Percentiles rank a stretch among this genome's conserved stretches.
Evolutionary conservation across 176 grass and related monocot species (phyloP).

Genomic region (Lolium rigidum): DNA sequence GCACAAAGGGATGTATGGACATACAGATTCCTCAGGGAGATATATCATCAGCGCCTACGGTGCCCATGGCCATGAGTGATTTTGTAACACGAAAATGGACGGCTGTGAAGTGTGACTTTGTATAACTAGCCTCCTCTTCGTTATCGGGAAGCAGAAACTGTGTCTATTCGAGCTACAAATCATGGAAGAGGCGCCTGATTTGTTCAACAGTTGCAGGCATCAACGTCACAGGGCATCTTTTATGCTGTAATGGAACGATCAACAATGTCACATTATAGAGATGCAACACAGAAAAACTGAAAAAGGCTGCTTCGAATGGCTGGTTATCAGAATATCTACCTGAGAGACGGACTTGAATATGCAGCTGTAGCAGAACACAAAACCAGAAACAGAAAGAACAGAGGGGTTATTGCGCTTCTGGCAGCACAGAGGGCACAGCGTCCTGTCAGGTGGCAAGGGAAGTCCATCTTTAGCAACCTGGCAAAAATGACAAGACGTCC

Average conservation of each 20-base stretch:
- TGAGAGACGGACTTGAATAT: conserved; percentile 95
- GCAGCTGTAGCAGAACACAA: conserved; percentile 98
- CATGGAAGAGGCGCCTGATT: conserved; percentile 93
- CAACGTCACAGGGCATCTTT: conserved; percentile 81
- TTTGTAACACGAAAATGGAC: conserved; percentile 19
- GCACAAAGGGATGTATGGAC: not conserved
- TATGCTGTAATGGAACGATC: conserved; percentile 64
- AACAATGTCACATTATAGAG: conserved; percentile 22
- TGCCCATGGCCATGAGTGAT: not conserved
- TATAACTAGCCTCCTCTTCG: not conserved
- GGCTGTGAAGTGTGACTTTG: not conserved
- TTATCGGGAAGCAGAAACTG: conserved; percentile 16
- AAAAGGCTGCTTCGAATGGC: not conserved
- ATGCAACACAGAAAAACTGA: not conserved
- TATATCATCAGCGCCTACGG: not conserved
- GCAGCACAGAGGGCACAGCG: conserved; percentile 81
- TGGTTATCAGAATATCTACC: conserved; percentile 53
- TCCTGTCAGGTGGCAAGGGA: conserved; percentile 69
- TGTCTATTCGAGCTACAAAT: conserved; percentile 62
- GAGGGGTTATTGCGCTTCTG: conserved; percentile 92
- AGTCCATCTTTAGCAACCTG: conserved; percentile 90
- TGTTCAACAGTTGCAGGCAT: conserved; percentile 81
- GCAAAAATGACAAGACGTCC: conserved; percentile 6
- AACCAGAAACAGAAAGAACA: conserved; percentile 93
- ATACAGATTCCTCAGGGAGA: conserved; percentile 7